phyloP scores from a whole-genome alignment of 306 rosid genomes.

The Quercus bicolor region DNA sequence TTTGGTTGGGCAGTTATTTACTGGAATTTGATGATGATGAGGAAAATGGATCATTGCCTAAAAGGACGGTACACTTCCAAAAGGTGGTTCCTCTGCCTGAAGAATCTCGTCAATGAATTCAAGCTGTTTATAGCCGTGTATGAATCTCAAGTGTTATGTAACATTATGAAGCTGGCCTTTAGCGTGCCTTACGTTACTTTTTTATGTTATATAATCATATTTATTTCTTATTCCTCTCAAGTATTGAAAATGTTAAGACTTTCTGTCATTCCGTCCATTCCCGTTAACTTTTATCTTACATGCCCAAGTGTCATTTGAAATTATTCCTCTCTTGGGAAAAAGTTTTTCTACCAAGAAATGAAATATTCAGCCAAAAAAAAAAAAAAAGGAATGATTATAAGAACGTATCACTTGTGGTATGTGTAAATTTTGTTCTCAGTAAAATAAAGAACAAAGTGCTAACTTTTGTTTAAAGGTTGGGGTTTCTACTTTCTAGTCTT shows the following conservation, averaged over 20 bases:
- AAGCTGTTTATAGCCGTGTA: constrained; percentile 35
- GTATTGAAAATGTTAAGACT: too few relatives aligned
- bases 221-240: too few relatives aligned
- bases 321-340: background rate
- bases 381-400: too few relatives aligned
- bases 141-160: constrained; percentile 15
- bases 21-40: constrained; percentile 96
- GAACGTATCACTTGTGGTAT: too few relatives aligned
- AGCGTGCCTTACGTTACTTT: constrained; percentile 5
- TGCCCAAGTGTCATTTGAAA: background rate
- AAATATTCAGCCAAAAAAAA: too few relatives aligned
- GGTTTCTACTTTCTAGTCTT: background rate
- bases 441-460: background rate
- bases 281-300: too few relatives aligned
- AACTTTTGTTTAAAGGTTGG: background rate
- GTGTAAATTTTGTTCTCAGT: too few relatives aligned
- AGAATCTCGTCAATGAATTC: constrained; percentile 80
- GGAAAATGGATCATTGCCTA: constrained; percentile 93
- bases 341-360: too few relatives aligned
- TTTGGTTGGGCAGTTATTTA: constrained; percentile 50
- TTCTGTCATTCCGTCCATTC: too few relatives aligned
- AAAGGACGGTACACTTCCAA: constrained; percentile 85
- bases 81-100: constrained; percentile 89
- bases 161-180: constrained; percentile 16
- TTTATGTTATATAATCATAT: background rate